These are phyloP conservation scores for Colletotrichum neosansevieriae DNA, from an alignment of 2,329 filamentous ascomycete species.

Conservation along the genomic window DNA sequence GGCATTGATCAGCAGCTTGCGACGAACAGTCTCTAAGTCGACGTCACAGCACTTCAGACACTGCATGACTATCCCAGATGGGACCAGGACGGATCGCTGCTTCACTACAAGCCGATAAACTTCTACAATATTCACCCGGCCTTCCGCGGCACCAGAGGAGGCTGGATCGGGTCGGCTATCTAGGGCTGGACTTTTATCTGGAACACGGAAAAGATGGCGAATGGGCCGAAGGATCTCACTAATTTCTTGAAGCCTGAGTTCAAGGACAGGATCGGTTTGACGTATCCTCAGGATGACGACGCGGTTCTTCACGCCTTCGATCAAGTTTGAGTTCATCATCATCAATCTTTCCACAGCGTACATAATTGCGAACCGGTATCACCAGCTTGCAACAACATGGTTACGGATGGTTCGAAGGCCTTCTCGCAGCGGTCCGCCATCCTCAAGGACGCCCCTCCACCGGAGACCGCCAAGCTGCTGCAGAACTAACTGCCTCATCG, in stretches of 20 bases:
- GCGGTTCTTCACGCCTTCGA: slow-evolving; percentile 63
- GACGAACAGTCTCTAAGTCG: slow-evolving; percentile 53
- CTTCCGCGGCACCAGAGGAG: slow-evolving; percentile 51
- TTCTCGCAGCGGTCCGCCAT: no score
- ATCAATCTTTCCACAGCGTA: no score
- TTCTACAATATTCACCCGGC: slow-evolving; percentile 42
- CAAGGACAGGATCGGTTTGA: slow-evolving; percentile 66
- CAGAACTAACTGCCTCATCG: no score
- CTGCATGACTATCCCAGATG: slow-evolving; percentile 65
- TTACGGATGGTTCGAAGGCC: no score
- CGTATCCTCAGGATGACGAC: slow-evolving; percentile 70
- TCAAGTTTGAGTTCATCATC: slow-evolving; percentile 54
- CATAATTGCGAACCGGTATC: no score
- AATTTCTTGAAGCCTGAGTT: slow-evolving; percentile 56
- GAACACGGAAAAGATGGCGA: no score
- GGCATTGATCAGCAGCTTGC: slow-evolving; percentile 60
- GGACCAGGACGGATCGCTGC: slow-evolving; percentile 58
- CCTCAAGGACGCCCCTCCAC: no score
- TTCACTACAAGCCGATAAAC: slow-evolving; percentile 54
- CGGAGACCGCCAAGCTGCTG: no score
- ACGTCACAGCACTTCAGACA: slow-evolving; percentile 63
- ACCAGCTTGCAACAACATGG: no score
- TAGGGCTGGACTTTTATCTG: no score
- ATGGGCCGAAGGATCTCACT: slow-evolving; percentile 41
- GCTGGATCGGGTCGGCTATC: no score